Conservation (phyloP, 257 asterid genomes). For the Gentiana dahurica region DNA sequence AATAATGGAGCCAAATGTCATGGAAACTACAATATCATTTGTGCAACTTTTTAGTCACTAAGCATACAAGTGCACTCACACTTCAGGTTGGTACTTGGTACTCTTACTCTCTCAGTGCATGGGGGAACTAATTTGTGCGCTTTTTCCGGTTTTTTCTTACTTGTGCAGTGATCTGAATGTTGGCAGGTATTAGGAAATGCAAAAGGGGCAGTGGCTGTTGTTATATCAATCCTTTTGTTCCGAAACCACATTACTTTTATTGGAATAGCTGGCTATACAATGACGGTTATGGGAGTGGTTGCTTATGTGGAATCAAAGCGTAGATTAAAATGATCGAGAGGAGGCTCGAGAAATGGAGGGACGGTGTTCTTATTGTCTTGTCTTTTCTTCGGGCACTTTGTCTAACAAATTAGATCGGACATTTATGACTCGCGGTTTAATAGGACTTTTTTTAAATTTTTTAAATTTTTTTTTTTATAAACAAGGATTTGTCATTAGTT, state of each 20-base stretch:
- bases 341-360: no score
- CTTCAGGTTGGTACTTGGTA: conserved; percentile 71
- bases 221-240: conserved; percentile 87
- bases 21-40: conserved; percentile 39
- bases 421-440: no score
- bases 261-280: conserved; percentile 86
- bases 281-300: conserved; percentile 94
- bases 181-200: conserved; percentile 91
- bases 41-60: conserved; percentile 89
- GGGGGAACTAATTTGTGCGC: no score
- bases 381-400: no score
- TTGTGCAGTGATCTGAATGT: not conserved
- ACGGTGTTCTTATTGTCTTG: no score
- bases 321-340: conserved; percentile 67
- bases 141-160: conserved; percentile 3
- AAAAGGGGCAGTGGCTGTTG: conserved; percentile 99
- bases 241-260: conserved; percentile 76
- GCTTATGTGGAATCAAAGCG: conserved; percentile 98
- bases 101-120: not conserved
- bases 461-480: no score
- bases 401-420: no score
- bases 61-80: conserved; percentile 87
- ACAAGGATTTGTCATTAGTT: no score
- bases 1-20: conserved; percentile 75
- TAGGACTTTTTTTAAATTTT: no score